Conservation (phyloP, 169 alveolate genomes). For the Plasmodium yoelii region DNA sequence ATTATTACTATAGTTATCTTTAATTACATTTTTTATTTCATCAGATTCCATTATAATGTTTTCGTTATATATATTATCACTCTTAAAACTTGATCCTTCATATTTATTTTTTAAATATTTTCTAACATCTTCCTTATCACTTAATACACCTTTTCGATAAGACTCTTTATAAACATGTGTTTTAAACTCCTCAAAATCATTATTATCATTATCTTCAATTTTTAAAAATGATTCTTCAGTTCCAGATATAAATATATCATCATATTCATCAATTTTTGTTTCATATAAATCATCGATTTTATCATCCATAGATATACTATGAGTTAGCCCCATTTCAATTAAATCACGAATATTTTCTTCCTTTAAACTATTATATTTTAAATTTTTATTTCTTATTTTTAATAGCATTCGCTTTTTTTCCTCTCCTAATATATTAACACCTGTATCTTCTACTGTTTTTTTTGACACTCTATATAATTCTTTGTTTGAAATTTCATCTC, state of each 20-base stretch:
- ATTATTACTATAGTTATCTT: conserved; percentile 10
- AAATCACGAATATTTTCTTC: conserved; percentile 12
- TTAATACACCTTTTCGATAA: background rate
- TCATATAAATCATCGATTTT: background rate
- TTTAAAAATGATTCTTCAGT: conserved; percentile 58
- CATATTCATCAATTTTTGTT: background rate
- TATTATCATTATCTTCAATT: conserved; percentile 30
- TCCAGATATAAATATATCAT: conserved; percentile 45
- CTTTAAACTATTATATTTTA: conserved; percentile 30
- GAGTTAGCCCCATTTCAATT: conserved; percentile 5
- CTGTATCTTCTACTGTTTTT: background rate
- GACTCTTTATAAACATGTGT: conserved; percentile 59
- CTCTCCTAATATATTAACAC: background rate
- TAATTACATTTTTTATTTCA: conserved; percentile 16
- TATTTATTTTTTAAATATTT: conserved; percentile 31
- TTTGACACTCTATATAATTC: background rate
- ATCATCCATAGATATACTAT: background rate
- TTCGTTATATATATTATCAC: background rate
- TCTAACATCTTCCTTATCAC: conserved; percentile 15
- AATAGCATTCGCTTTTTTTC: conserved; percentile 27
- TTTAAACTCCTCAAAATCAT: conserved; percentile 1
- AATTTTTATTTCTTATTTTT: conserved; percentile 44
- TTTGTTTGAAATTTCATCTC: background rate
- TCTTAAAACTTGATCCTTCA: conserved; percentile 11
- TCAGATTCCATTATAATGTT: conserved; percentile 1